Evolutionary conservation across 1,284 basidiomycete species (phyloP).

Genomic region (Ganoderma meredithae): DNA sequence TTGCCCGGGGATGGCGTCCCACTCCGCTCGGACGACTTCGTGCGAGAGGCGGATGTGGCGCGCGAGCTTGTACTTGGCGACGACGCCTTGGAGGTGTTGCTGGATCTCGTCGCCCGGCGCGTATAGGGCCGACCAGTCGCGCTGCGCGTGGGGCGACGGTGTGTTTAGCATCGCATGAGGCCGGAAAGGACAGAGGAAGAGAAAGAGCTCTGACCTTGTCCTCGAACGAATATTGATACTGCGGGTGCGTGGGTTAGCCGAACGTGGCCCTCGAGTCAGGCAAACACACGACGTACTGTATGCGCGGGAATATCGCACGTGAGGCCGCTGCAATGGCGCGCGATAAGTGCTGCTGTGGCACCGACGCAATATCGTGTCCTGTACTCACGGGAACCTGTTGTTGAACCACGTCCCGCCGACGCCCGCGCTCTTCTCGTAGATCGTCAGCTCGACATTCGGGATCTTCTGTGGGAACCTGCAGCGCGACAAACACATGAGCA

Average conservation of each 20-base stretch:
- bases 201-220: slow-evolving; percentile 46
- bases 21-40: slow-evolving; percentile 57
- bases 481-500: background rate
- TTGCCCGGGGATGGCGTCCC: slow-evolving; percentile 55
- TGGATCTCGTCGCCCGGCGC: slow-evolving; percentile 64
- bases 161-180: background rate
- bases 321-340: slow-evolving; percentile 45
- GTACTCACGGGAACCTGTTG: slow-evolving; percentile 44
- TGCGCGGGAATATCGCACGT: slow-evolving; percentile 65
- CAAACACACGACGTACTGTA: slow-evolving; percentile 45
- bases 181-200: background rate
- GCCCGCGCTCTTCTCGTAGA: slow-evolving; percentile 63
- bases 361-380: background rate
- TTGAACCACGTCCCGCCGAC: slow-evolving; percentile 65
- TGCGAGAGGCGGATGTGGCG: slow-evolving; percentile 63
- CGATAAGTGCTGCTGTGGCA: background rate
- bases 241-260: background rate
- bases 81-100: slow-evolving; percentile 58
- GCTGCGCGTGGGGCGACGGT: slow-evolving; percentile 39
- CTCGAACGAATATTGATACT: slow-evolving; percentile 72
- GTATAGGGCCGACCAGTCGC: slow-evolving; percentile 66
- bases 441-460: slow-evolving; percentile 58
- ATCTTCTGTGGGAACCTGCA: slow-evolving; percentile 58
- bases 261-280: background rate
- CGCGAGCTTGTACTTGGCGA: slow-evolving; percentile 63